Evolutionary conservation across 2,329 filamentous ascomycete species (phyloP).

Genomic region (Penicillium brevicompactum): DNA sequence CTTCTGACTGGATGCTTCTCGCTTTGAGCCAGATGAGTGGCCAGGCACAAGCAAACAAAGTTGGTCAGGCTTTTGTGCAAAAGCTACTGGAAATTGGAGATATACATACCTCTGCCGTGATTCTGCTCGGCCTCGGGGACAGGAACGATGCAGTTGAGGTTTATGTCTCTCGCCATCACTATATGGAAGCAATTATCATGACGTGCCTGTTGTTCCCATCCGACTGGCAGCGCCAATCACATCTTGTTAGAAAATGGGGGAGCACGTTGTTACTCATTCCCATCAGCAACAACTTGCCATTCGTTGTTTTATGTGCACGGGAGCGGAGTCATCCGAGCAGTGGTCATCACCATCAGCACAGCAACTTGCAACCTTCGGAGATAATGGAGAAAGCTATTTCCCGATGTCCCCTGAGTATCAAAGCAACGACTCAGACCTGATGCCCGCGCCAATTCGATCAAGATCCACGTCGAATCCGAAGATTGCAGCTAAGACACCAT

Average conservation of each 20-base stretch:
- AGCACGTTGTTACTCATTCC: conserved; percentile 81
- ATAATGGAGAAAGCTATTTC: conserved; percentile 28
- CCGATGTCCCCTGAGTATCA: conserved; percentile 60
- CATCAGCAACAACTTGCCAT: conserved; percentile 91
- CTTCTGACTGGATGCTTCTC: conserved; percentile 95
- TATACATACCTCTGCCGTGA: conserved; percentile 86
- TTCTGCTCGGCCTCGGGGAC: conserved; percentile 89
- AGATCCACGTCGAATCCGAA: conserved; percentile 56
- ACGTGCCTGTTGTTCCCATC: conserved; percentile 78
- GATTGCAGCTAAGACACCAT: conserved; percentile 73
- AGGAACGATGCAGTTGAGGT: conserved; percentile 94
- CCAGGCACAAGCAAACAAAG: conserved; percentile 78
- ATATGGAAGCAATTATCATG: conserved; percentile 89
- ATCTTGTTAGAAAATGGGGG: conserved; percentile 91
- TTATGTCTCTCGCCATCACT: conserved; percentile 87
- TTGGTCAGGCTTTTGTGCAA: conserved; percentile 88
- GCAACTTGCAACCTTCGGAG: conserved; percentile 53
- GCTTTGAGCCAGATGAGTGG: conserved; percentile 86
- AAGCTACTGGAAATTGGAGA: conserved; percentile 87
- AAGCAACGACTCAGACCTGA: conserved; percentile 20
- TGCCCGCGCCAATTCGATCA: conserved; percentile 27
- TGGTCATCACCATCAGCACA: conserved; percentile 85
- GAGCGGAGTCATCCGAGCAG: conserved; percentile 78
- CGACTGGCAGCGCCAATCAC: conserved; percentile 89
- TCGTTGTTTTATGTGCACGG: conserved; percentile 88